Conservation (phyloP, 1,139 yeast species). For the Pneumocystis sp. region DNA sequence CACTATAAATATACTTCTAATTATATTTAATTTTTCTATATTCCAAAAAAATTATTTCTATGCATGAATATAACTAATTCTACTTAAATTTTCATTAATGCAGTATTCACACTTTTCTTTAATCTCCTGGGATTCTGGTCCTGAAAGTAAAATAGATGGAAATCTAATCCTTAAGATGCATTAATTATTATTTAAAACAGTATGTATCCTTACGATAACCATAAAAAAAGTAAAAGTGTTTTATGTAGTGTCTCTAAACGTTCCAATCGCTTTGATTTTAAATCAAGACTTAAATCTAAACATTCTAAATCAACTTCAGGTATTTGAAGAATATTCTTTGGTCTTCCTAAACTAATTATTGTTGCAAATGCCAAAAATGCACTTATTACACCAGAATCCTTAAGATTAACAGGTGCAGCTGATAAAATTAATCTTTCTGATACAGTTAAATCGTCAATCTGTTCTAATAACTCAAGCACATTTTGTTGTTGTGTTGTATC, state of each 20-base stretch:
- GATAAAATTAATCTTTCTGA: constrained; percentile 44
- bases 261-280: constrained; percentile 25
- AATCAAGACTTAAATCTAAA: constrained; percentile 20
- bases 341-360: constrained; percentile 14
- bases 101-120: not conserved
- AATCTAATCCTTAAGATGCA: not conserved
- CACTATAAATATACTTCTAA: not conserved
- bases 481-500: constrained; percentile 33
- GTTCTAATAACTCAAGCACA: constrained; percentile 35
- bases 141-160: not conserved
- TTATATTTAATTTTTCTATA: no score
- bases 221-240: constrained; percentile 51
- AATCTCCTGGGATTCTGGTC: not conserved
- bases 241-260: constrained; percentile 57
- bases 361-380: constrained; percentile 11
- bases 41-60: not conserved
- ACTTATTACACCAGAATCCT: constrained; percentile 8
- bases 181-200: not conserved
- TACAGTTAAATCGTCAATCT: constrained; percentile 25
- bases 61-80: not conserved
- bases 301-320: constrained; percentile 12
- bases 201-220: constrained; percentile 48
- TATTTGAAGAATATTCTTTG: constrained; percentile 14
- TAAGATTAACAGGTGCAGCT: constrained; percentile 28
- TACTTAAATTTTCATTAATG: not conserved